Evolutionary conservation across 2,329 filamentous ascomycete genomes (phyloP), one percentile per base, ranked within the genome.

Genomic region (Colletotrichum limetticola): DNA sequence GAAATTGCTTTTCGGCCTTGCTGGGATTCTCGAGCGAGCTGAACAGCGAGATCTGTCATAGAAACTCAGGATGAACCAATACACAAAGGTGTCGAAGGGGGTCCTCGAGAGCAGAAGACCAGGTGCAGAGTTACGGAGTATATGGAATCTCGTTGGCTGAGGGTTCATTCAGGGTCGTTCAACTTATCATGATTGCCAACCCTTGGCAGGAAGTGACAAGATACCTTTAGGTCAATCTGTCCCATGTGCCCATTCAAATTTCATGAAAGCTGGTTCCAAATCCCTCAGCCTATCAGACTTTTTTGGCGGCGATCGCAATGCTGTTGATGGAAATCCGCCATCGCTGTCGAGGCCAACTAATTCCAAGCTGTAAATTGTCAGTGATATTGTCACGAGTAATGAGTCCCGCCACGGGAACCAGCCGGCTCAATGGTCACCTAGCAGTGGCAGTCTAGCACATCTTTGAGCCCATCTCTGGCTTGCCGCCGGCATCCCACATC

Each of bases 321-420:
- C 28, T 37, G 42, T 16, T n/a, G 30, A 60, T 5, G 30, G 42
- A n/a, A 26, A 42, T 42, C 42, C 42, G 55, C 24, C 30, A 66
- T 70, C 63, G 62, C 8, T 22, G 19, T 66, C 42, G 62, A 53
- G n/a, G 28, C 26, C 14, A 56, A 28, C 60, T 26, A 24, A 14
- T 42, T 42, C 6, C 16, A 42, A 19, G 37, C 37, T 42, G 16
- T 19, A 19, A 8, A 14, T 42, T 19, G 9, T 62, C 28, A 35
- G 42, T 9, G 19, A 22, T 19, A 19, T 9, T 24, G 24, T 56
- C 22, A 35, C 35, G 67, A 69, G 60, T 69, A 66, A 69, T 69
- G 49, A 28, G 24, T 16, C 60, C n/a, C 24, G 37, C 11, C 3
- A 42, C 35, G 32, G 26, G 66, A 58, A 52, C 62, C 52, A 65